Conservation (phyloP, 495 filamentous ascomycete genomes). For the Neurospora tetraspora region DNA sequence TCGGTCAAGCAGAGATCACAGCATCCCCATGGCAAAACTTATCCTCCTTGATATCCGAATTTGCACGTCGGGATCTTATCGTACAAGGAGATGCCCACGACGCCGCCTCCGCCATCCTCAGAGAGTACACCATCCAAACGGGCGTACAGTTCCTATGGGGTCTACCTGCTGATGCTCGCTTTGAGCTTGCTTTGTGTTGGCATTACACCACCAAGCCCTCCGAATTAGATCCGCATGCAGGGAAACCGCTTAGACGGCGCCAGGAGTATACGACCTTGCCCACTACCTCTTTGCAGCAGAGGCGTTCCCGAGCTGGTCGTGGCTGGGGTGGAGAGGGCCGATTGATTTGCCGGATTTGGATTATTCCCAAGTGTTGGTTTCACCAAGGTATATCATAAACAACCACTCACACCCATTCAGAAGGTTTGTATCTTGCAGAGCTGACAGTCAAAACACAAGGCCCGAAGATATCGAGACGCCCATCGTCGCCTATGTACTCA, state of each 20-base stretch:
- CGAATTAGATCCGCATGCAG: not conserved
- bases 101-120: not conserved
- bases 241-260: not conserved
- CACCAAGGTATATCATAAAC: no score
- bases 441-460: no score
- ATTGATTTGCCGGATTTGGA: no score
- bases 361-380: no score
- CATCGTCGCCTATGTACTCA: no score
- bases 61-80: not conserved
- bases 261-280: no score
- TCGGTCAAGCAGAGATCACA: not conserved
- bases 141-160: not conserved
- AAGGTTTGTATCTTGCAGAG: no score
- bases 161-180: not conserved
- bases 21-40: not conserved
- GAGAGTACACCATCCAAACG: not conserved
- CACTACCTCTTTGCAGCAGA: not conserved
- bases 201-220: not conserved
- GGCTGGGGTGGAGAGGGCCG: not conserved
- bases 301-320: not conserved
- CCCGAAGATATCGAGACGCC: no score
- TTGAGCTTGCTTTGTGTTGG: not conserved
- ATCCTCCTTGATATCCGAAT: not conserved
- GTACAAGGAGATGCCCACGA: not conserved
- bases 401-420: no score